Percentiles rank a stretch among this genome's conserved stretches.
These are phyloP conservation scores for Liriodendron chinense DNA, from an alignment of 164 flowering plant genomes.

Conservation along the genomic window DNA sequence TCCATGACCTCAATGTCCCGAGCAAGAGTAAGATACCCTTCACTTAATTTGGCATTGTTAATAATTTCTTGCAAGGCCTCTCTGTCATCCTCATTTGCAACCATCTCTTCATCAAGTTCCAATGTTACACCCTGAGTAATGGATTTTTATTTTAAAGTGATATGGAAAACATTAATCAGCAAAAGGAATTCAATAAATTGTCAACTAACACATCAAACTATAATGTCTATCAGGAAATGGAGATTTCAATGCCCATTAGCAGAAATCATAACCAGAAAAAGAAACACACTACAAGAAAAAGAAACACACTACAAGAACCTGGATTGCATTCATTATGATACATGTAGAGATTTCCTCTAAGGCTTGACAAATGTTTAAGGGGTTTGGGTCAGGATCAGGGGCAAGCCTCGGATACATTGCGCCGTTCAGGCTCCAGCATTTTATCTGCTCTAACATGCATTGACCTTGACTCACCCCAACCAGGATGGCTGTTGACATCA, in stretches of 20 bases:
- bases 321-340: no score
- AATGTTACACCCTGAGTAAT: conserved; percentile 61
- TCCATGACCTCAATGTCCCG: conserved; percentile 99
- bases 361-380: no score
- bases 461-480: no score
- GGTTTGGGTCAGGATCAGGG: no score
- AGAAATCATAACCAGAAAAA: background rate
- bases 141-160: background rate
- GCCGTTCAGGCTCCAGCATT: no score
- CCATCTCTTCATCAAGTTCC: conserved; percentile 73
- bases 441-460: no score
- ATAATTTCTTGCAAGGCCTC: conserved; percentile 71
- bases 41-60: conserved; percentile 76
- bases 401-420: no score
- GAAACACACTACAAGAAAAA: background rate
- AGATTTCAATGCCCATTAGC: background rate
- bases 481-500: no score
- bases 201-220: background rate
- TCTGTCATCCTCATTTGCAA: conserved; percentile 66
- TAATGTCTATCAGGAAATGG: background rate
- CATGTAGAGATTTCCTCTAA: no score
- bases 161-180: background rate
- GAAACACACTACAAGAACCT: no score
- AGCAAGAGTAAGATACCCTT: conserved; percentile 94
- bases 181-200: background rate